Evolutionary conservation across 2,329 filamentous ascomycete species (phyloP), one percentile per base, ranked within the genome.

Genomic region (Lasiodiplodia hormozganensis): DNA sequence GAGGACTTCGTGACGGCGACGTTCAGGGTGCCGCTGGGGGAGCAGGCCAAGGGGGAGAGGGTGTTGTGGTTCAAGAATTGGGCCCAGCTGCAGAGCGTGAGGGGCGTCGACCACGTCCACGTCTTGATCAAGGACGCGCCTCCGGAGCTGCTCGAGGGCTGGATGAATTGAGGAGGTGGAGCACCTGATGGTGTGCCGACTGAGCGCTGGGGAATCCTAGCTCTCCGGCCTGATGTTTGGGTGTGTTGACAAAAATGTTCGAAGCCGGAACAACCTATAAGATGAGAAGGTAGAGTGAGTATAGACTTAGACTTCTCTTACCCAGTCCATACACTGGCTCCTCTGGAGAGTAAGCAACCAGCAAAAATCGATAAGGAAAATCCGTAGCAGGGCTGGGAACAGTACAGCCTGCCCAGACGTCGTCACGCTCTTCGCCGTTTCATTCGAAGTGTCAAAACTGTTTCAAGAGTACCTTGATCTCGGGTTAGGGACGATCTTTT

Each of bases 51-150:
- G 68, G 77, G 80, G 25, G 82, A 82, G 23, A 83, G 83, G 71
- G 84, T 90, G 28, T 74, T 87, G 68, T 90, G 88, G 88, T 90
- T 90, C 74, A 89, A 89, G 82, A 90, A 90, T 72, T 88, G 86
- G 82, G 85, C 84, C 10, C 83, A 82, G 47, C 73, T 89, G 76
- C 88, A 90, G 77, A 89, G 86, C 72, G 87, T 90, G 56, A 79
- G 86, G 66, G 84, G 84, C 0, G 76, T 88, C 38, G 86, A 88
- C 72, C 86, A 88, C 79, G 79, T 88, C 7, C 86, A 88, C 79
- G 80, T 88, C 21, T 75, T 88, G 23, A 76, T 88, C 1, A 79
- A 78, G 64, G 82, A 83, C 77, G 84, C 83, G 18, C 28, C n/a
- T 21, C 18, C 36, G 2, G 65, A 73, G 25, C 70, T 76, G 2